Conservation (phyloP, 1,284 basidiomycete genomes). For the Cutaneotrichosporon sp. region DNA sequence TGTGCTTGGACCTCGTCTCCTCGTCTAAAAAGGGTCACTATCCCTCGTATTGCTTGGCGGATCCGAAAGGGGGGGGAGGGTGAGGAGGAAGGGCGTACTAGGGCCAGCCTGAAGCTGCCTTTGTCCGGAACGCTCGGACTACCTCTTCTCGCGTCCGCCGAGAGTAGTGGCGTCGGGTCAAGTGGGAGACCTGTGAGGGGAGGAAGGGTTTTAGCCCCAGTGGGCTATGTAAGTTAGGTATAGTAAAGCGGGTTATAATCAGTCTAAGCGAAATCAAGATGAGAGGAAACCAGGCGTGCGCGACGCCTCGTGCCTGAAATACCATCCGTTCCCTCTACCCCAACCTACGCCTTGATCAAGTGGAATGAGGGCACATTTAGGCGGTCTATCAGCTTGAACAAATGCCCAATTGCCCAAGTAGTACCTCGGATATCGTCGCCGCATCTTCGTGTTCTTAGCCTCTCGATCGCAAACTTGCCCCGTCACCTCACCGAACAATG, state of each 20-base stretch:
- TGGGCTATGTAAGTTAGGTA: background rate
- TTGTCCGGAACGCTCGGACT: conserved; percentile 1
- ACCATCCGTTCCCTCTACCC: too few species aligned
- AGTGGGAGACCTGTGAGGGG: too few species aligned
- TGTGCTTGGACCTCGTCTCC: background rate
- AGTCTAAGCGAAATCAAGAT: background rate
- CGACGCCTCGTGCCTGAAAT: background rate
- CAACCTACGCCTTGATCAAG: background rate
- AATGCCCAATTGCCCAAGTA: too few species aligned
- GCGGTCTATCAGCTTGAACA: background rate
- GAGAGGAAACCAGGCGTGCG: background rate
- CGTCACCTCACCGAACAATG: background rate
- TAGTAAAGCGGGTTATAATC: background rate
- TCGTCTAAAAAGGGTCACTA: background rate
- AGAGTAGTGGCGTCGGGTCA: background rate
- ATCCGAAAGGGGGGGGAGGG: background rate
- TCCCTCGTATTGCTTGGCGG: background rate
- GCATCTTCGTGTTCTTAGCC: background rate
- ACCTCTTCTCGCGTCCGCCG: background rate
- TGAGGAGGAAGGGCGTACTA: background rate
- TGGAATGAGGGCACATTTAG: background rate
- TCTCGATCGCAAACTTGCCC: background rate
- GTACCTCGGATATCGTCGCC: too few species aligned
- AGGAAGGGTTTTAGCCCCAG: background rate
- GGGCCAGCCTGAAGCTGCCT: background rate